Evolutionary conservation across 2,329 filamentous ascomycete genomes (phyloP).

Genomic region (Graphilbum fragrans): DNA sequence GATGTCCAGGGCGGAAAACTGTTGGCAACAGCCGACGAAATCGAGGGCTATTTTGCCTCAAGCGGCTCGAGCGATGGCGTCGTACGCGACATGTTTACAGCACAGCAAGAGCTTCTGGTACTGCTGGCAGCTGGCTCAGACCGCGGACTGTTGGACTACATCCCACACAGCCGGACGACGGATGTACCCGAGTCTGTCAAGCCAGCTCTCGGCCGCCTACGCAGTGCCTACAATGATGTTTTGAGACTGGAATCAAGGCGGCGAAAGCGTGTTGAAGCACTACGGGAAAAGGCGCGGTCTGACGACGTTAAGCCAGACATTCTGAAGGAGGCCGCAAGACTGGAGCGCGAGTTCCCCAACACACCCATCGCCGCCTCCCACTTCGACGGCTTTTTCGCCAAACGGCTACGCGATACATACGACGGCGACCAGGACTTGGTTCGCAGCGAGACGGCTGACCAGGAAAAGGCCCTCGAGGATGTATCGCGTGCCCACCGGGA

Average conservation of each 20-base stretch:
- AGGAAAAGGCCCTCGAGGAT: slow-evolving; percentile 57
- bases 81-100: slow-evolving; percentile 67
- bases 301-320: slow-evolving; percentile 87
- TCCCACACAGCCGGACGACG: slow-evolving; percentile 69
- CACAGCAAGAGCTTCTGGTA: slow-evolving; percentile 61
- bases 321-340: slow-evolving; percentile 65
- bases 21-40: slow-evolving; percentile 63
- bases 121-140: slow-evolving; percentile 67
- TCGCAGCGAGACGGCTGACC: slow-evolving; percentile 60
- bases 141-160: slow-evolving; percentile 71
- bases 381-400: slow-evolving; percentile 85
- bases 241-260: slow-evolving; percentile 70
- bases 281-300: slow-evolving; percentile 66
- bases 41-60: slow-evolving; percentile 72
- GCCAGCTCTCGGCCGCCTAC: slow-evolving; percentile 62
- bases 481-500: slow-evolving; percentile 65
- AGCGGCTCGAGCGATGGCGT: slow-evolving; percentile 42
- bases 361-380: slow-evolving; percentile 77
- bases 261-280: slow-evolving; percentile 63
- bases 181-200: slow-evolving; percentile 73
- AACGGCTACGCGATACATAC: slow-evolving; percentile 63
- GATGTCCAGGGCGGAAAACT: slow-evolving; percentile 58
- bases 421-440: slow-evolving; percentile 64
- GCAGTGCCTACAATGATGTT: slow-evolving; percentile 75
- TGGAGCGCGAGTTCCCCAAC: slow-evolving; percentile 78